A percentile compares a stretch with the other conserved stretches of the same genome.
phyloP scores from a whole-genome alignment of 2,329 filamentous ascomycete species.

The Fusarium robinianum region DNA sequence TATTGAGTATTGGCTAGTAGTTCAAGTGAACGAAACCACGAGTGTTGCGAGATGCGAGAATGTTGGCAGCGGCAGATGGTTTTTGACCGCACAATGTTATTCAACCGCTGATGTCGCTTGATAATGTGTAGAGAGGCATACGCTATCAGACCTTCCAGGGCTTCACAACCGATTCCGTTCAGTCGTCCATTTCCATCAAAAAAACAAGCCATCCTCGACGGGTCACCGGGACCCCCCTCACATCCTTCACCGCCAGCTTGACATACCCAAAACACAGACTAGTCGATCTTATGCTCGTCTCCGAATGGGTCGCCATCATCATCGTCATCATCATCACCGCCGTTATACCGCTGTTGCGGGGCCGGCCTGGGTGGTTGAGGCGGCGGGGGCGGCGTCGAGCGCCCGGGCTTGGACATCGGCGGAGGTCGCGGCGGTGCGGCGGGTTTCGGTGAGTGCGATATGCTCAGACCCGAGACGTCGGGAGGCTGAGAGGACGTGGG shows the following conservation, averaged over 20 bases:
- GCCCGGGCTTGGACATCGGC: slow-evolving; percentile 30
- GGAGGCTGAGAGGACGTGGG: slow-evolving; percentile 47
- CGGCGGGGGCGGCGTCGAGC: slow-evolving; percentile 35
- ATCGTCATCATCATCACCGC: slow-evolving; percentile 66
- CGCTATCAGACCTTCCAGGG: background rate
- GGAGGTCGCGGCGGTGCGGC: slow-evolving; percentile 49
- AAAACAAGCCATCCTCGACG: no score
- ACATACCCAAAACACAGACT: slow-evolving; percentile 38
- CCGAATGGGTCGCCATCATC: slow-evolving; percentile 88
- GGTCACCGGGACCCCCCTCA: no score
- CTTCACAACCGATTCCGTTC: no score
- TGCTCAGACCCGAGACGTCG: slow-evolving; percentile 51
- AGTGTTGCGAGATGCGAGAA: no score
- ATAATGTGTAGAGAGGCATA: background rate
- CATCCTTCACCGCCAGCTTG: slow-evolving; percentile 41
- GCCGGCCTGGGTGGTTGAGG: slow-evolving; percentile 44
- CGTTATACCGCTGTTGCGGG: background rate
- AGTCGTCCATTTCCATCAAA: no score
- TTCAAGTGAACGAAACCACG: no score
- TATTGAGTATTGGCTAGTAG: background rate
- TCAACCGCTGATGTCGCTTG: no score
- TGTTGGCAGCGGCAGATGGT: no score
- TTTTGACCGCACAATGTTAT: no score
- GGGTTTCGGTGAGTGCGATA: slow-evolving; percentile 48
- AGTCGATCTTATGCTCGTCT: slow-evolving; percentile 71